Evolutionary conservation across 1,284 basidiomycete genomes (phyloP), one percentile per base, ranked within the genome.

Genomic region (Apiotrichum siamense): DNA sequence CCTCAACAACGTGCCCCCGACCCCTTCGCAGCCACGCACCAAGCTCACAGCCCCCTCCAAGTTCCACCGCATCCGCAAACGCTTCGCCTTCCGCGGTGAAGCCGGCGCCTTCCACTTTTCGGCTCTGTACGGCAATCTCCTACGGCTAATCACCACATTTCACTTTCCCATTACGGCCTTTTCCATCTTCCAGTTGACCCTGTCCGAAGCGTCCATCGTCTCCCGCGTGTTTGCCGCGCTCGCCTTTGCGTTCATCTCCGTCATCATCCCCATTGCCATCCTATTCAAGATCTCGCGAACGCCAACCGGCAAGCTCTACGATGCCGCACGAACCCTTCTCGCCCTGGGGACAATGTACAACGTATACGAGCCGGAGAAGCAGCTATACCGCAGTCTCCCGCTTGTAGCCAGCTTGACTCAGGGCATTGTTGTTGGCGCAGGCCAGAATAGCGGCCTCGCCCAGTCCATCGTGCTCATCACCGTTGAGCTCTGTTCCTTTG

Each of bases 281-380:
- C 77, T 94, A 50, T 75, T 84, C 54, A 83, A 86, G 29, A 81
- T 97, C 39, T 82, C 82, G 29, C 78, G 83, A 50, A 91, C 86
- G 0, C 82, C 86, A 10, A 90, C 87, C 7, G 85, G 84, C 66
- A 94, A 96, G 69, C 80, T 97, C 4, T 97, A 96, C 70, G 91
- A 94, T 60, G 91, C 94, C 69, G 91, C 90, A 11, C 81, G 87
- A 58, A 94, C 91, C 0, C 78, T 97, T 12, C 81, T 96, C n/a
- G 81, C 86, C 1, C 79, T 92, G 12, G 94, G 94, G 7, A 88
- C 92, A n/a, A 77, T 97, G 47, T 98, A 98, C 75, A 96, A 94
- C 74, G 86, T 89, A 61, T 97, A 93, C 72, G 82, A 88, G 21
- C 88, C 90, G 55, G 88, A 88, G 27, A 91, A 87, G 26, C 89